A percentile compares a stretch with the other conserved stretches of the same genome.
These are phyloP conservation scores for Trichoderma lentiforme DNA, from an alignment of 2,329 filamentous ascomycete species.

Conservation along the genomic window DNA sequence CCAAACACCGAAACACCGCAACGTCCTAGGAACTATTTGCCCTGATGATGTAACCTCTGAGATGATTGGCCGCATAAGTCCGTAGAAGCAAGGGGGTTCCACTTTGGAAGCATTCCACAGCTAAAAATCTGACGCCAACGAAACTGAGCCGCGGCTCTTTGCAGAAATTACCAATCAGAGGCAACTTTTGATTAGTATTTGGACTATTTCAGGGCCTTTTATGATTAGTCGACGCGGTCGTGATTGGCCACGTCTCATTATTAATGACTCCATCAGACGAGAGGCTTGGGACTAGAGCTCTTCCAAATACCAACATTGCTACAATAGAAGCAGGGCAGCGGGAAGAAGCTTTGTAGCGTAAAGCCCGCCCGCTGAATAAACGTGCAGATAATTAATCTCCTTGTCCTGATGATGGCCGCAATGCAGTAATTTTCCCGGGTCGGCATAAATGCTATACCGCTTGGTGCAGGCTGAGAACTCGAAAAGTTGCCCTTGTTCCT, in stretches of 20 bases:
- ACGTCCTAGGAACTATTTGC: background rate
- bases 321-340: background rate
- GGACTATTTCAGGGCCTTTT: background rate
- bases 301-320: background rate
- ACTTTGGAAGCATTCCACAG: background rate
- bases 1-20: constrained; percentile 3
- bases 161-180: background rate
- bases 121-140: background rate
- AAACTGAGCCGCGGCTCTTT: background rate
- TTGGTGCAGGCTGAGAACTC: background rate
- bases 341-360: background rate
- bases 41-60: background rate
- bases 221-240: background rate
- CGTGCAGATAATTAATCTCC: background rate
- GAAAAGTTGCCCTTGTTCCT: background rate
- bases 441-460: background rate
- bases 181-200: background rate
- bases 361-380: background rate
- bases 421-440: background rate
- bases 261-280: background rate
- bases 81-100: background rate
- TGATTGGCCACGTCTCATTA: background rate
- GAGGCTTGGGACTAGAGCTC: background rate
- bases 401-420: background rate
- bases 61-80: background rate